Evolutionary conservation across 2,329 filamentous ascomycete genomes (phyloP).

Genomic region (Westerdykella aurantiaca): DNA sequence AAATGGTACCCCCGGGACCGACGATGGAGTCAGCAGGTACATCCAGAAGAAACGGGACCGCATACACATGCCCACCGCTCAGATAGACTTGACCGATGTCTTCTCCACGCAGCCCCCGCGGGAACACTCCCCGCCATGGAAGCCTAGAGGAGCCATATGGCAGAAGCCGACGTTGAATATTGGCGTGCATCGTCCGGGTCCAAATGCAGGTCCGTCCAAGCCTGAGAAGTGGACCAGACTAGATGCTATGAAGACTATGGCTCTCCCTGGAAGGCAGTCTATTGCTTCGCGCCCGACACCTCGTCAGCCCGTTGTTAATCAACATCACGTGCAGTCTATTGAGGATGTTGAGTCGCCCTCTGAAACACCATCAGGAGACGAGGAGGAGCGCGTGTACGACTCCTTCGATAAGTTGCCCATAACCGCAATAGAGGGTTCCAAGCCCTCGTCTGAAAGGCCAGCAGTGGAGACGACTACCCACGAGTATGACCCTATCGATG

Average conservation of each 20-base stretch:
- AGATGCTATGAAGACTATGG: constrained; percentile 20
- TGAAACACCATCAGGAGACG: constrained; percentile 4
- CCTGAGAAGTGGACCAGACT: constrained; percentile 7
- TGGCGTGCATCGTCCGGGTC: constrained; percentile 16
- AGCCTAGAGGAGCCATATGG: constrained; percentile 45
- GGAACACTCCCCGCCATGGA: constrained; percentile 39
- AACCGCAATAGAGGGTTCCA: constrained; percentile 4
- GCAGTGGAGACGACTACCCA: neutral
- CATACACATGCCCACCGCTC: constrained; percentile 40
- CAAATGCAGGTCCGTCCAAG: constrained; percentile 7
- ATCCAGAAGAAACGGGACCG: constrained; percentile 37
- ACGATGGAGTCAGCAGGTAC: neutral
- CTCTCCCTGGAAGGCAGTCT: constrained; percentile 22
- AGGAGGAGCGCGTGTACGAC: constrained; percentile 23
- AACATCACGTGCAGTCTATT: constrained; percentile 6
- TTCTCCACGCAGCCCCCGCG: constrained; percentile 43
- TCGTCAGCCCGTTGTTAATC: neutral
- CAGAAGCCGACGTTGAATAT: constrained; percentile 35
- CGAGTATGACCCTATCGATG: constrained; percentile 37
- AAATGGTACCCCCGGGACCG: neutral
- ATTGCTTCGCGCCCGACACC: constrained; percentile 20
- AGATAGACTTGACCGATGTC: constrained; percentile 37
- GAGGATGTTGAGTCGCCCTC: constrained; percentile 11
- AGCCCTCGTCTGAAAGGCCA: constrained; percentile 9
- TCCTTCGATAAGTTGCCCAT: constrained; percentile 34